Evolutionary conservation across 345 rosid genomes (phyloP).

Genomic region (Populus alba): DNA sequence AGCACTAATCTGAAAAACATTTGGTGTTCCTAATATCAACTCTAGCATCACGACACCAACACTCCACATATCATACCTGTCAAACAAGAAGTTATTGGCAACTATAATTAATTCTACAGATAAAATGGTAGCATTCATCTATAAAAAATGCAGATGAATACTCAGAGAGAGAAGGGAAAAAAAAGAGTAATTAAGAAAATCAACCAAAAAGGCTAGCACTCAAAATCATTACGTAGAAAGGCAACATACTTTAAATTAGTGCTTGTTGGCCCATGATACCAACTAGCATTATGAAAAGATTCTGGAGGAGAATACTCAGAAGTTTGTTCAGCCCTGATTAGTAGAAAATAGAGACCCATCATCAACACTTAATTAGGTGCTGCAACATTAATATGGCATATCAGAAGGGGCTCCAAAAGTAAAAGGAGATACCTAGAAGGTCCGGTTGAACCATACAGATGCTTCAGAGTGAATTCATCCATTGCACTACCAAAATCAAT

Average conservation of each 20-base stretch:
- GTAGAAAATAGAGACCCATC: slow-evolving; percentile 6
- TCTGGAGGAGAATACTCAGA: slow-evolving; percentile 82
- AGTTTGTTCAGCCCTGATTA: slow-evolving; percentile 83
- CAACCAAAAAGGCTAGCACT: not conserved
- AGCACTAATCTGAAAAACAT: slow-evolving; percentile 72
- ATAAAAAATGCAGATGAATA: not conserved
- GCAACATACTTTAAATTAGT: slow-evolving; percentile 55
- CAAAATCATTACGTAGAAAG: slow-evolving; percentile 1
- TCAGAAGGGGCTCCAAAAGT: slow-evolving; percentile 10
- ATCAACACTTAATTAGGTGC: not conserved
- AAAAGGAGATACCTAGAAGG: slow-evolving; percentile 70
- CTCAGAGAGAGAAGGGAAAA: not conserved
- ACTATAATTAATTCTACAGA: not conserved
- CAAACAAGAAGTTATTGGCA: slow-evolving; percentile 4
- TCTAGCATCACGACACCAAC: slow-evolving; percentile 92
- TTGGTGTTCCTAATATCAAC: slow-evolving; percentile 85
- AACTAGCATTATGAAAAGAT: slow-evolving; percentile 71
- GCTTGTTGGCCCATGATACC: slow-evolving; percentile 67
- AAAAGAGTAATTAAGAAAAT: not conserved
- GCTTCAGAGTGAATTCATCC: slow-evolving; percentile 78
- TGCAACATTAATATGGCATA: slow-evolving; percentile 2
- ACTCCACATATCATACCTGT: slow-evolving; percentile 96
- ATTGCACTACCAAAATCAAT: slow-evolving; percentile 96
- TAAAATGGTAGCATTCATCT: not conserved
- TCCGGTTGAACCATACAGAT: slow-evolving; percentile 73